Percentiles rank a stretch among this genome's conserved stretches.
Evolutionary conservation across 306 rosid genomes (phyloP).

Genomic region (Amphicarpaea edgeworthii): DNA sequence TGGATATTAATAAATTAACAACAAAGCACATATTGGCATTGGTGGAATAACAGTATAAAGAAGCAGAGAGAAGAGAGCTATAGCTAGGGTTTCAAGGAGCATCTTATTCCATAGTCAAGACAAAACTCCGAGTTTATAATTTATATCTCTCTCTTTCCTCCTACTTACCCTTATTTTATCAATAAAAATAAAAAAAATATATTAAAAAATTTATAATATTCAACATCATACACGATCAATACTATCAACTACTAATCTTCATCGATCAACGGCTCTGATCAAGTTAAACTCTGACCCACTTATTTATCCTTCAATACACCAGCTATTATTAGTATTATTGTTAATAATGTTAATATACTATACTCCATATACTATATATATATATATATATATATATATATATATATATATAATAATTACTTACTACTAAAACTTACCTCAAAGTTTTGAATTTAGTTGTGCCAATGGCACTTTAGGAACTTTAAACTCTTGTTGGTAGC

Average conservation of each 20-base stretch:
- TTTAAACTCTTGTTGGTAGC: slow-evolving; percentile 65
- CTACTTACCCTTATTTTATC: neutral
- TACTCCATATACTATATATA: no score
- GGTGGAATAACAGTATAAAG: slow-evolving; percentile 52
- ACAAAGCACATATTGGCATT: slow-evolving; percentile 44
- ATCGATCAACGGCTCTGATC: no score
- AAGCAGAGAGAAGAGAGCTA: slow-evolving; percentile 41
- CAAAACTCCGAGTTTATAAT: slow-evolving; percentile 55
- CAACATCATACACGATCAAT: no score
- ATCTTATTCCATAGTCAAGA: slow-evolving; percentile 66
- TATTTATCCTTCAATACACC: no score
- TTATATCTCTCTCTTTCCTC: slow-evolving; percentile 28
- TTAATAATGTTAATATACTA: no score
- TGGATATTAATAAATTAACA: slow-evolving; percentile 22
- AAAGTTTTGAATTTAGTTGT: slow-evolving; percentile 42
- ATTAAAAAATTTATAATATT: no score
- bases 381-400: no score
- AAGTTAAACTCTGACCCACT: no score
- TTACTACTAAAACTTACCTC: slow-evolving; percentile 39
- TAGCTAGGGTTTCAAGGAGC: slow-evolving; percentile 83
- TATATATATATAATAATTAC: neutral
- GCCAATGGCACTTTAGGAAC: slow-evolving; percentile 43
- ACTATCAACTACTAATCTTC: no score
- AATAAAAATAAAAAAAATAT: no score
- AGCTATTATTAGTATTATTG: no score